Base-by-base conservation (phyloP, 202 grass and related monocot genomes). In the Eragrostis tef region DNA sequence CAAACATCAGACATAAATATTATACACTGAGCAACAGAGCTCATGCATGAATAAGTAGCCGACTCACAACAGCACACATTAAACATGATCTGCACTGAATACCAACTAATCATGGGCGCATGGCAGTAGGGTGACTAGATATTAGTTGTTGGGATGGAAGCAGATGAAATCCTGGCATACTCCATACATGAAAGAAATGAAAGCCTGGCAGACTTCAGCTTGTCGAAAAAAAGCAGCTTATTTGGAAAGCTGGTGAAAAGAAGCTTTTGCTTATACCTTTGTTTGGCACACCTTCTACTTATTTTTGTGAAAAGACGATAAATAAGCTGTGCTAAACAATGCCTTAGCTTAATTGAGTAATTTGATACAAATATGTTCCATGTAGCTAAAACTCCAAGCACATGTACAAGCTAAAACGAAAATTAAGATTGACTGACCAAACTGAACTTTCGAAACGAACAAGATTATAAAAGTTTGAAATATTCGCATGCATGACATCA, bases 101-200 rank as follows among this genome's bases (percentile, higher is more conserved):
- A 61, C 53, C 52, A 71, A 8, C 58, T 61, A 46, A 81, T 48
- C 42, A 71, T n/a, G n/a, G n/a, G n/a, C n/a, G n/a, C n/a, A n/a
- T 71, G 52, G 25, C 13, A 8, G 15, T 59, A 13, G 22, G 39
- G 69, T 31, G 50, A 67, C 20, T 36, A 11, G 48, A 68, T 68
- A 64, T 62, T 3, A 10, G 16, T 47, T 29, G 34, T 42, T 11
- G 53, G 51, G 1, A 70, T 11, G 13, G 36, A 57, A 57, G 15
- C 14, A 45, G 21, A 6, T 13, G 21, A 52, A 10, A 36, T 41
- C 2, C 20, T 13, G 9, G 8, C 47, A 79, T 16, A 54, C 36
- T 9, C 21, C 56, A 22, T 15, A 20, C 9, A 57, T 58, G 64
- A 80, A 27, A n/a, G n/a, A n/a, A n/a, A n/a, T 31, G 29, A 31